Evolutionary conservation across 2,329 filamentous ascomycete species (phyloP).

Genomic region (Myriosclerotinia scirpicola): DNA sequence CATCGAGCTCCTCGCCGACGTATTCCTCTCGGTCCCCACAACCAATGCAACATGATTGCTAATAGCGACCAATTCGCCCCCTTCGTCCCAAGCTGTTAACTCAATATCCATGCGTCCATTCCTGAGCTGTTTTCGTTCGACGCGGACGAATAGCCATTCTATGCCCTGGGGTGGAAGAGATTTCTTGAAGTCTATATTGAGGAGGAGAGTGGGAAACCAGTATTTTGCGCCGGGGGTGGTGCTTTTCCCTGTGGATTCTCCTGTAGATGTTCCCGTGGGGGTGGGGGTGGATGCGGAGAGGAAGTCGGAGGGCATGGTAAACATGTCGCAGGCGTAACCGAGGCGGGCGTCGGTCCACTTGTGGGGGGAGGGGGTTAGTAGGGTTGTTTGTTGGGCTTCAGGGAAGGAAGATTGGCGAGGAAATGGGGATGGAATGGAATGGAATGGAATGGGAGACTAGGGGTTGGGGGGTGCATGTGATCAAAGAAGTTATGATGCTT

Average conservation of each 20-base stretch:
- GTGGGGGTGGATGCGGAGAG: neutral
- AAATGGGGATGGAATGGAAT: neutral
- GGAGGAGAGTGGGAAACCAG: slow-evolving; percentile 57
- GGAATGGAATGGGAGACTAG: too few species aligned
- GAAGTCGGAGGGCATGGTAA: slow-evolving; percentile 42
- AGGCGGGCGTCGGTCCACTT: slow-evolving; percentile 62
- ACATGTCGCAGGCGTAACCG: slow-evolving; percentile 67
- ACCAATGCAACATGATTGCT: slow-evolving; percentile 68
- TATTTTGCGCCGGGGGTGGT: slow-evolving; percentile 34
- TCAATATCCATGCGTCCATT: slow-evolving; percentile 76
- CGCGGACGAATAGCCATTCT: slow-evolving; percentile 69
- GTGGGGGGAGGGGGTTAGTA: neutral
- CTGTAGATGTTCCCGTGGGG: too few species aligned
- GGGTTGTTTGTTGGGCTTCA: too few species aligned
- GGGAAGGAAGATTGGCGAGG: too few species aligned
- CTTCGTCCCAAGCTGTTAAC: slow-evolving; percentile 63
- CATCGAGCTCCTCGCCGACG: slow-evolving; percentile 32
- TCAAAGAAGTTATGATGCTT: neutral
- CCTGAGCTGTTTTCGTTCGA: slow-evolving; percentile 63
- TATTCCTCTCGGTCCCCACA: slow-evolving; percentile 63
- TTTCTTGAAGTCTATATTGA: slow-evolving; percentile 79
- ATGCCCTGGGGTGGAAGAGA: slow-evolving; percentile 64
- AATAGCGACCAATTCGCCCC: slow-evolving; percentile 64
- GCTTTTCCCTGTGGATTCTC: slow-evolving; percentile 50
- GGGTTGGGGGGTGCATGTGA: neutral